Evolutionary conservation across 2,329 filamentous ascomycete genomes (phyloP), one percentile per base, ranked within the genome.

Genomic region (Aspergillus sp.): DNA sequence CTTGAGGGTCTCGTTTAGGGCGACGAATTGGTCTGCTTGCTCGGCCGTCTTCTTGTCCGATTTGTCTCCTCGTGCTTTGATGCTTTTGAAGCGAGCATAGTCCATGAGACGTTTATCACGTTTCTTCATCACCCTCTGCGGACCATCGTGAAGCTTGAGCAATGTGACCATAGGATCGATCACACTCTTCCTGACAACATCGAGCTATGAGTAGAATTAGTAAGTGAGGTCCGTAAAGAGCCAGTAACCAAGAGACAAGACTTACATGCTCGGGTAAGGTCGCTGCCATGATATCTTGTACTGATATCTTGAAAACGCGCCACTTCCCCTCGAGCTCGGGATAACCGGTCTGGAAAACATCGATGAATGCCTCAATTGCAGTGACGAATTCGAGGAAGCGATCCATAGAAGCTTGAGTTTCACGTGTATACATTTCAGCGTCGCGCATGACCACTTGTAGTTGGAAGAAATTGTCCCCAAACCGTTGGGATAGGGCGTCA

Each of bases 261-360:
- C 77, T 74, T 70, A 93, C 89, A 82, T 97, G 93, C 68, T 94
- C 91, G 63, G 93, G 90, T 23, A 98, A 82, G 4, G 91, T 91
- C 66, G 93, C 87, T 63, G 89, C 90, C 71, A 93, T 89, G 66
- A 98, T 87, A 70, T 97, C 93, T 66, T 91, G 87, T 79, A 96
- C 91, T 38, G 90, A 91, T 71, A 93, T 88, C 67, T 93, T 94
- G 77, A 97, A 95, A 64, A 90, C 91, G 54, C 93, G 91, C 92
- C 94, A 98, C 75, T 96, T 96, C 81, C 91, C 93, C 77, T 97
- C 93, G 46, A 96, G 82, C 75, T 98, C 93, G 0, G 92, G 89
- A 74, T 92, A 88, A 61, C 85, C 87, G 54, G 90, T 91, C 13
- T 89, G 89, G 1, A 81, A 79, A 22, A 86, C 81, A 60, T 87